Evolutionary conservation across 2,329 filamentous ascomycete genomes (phyloP).

Genomic region (Emmonsiellopsis sp.): DNA sequence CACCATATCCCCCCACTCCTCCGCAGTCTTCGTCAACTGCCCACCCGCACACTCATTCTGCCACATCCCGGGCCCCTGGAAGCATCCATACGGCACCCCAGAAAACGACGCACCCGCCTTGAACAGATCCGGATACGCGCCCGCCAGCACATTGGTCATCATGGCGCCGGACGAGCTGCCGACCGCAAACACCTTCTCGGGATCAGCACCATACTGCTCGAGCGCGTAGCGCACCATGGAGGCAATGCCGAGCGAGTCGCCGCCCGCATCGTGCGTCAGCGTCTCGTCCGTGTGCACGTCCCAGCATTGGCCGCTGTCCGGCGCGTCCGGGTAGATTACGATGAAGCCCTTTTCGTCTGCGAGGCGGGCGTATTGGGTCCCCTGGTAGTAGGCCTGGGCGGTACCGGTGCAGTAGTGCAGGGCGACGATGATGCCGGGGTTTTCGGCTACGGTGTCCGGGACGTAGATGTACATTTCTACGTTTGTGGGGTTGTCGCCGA

Average conservation of each 20-base stretch:
- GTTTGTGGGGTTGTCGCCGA: slow-evolving; percentile 37
- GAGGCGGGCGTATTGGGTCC: slow-evolving; percentile 44
- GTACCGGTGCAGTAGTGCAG: slow-evolving; percentile 43
- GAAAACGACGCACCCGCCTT: slow-evolving; percentile 43
- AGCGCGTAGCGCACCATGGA: slow-evolving; percentile 52
- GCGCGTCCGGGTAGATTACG: slow-evolving; percentile 46
- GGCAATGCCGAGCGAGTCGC: slow-evolving; percentile 48
- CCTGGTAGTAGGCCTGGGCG: slow-evolving; percentile 33
- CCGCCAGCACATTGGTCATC: slow-evolving; percentile 48
- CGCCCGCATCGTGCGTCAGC: slow-evolving; percentile 48
- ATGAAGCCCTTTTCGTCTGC: slow-evolving; percentile 35
- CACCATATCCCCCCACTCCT: slow-evolving; percentile 27
- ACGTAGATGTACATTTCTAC: slow-evolving; percentile 45
- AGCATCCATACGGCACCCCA: slow-evolving; percentile 49
- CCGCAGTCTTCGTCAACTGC: slow-evolving; percentile 35
- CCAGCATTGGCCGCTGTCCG: slow-evolving; percentile 46
- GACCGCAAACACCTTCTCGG: slow-evolving; percentile 45
- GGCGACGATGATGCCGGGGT: slow-evolving; percentile 45
- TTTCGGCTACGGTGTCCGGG: slow-evolving; percentile 31
- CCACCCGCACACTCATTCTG: slow-evolving; percentile 46
- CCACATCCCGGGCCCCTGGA: slow-evolving; percentile 35
- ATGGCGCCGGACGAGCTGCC: slow-evolving; percentile 47
- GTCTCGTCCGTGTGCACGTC: slow-evolving; percentile 44
- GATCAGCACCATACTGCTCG: slow-evolving; percentile 44
- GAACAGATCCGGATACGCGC: slow-evolving; percentile 46